Base-by-base conservation (phyloP, 345 rosid species). In the Noccaea bulbosa region DNA sequence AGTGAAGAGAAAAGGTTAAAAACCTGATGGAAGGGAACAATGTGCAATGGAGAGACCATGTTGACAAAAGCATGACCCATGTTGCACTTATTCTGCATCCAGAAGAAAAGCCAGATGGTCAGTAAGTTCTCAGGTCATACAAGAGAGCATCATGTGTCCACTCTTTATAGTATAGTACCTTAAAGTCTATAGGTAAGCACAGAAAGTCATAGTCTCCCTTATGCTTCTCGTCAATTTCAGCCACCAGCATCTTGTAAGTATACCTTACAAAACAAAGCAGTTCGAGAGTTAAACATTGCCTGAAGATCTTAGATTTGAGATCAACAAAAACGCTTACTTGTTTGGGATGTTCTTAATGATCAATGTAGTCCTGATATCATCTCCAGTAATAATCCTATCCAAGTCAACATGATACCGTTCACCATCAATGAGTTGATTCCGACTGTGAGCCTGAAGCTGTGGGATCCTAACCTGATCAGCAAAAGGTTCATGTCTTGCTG, bases 21-120 rank as follows among this genome's bases (percentile, higher is more conserved):
- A 49, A 93, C 98, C 98, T 93, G 80, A 30, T 84, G 88, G 83
- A 94, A 89, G 68, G 99, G 83, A 75, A 91, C 80, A 30, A 94
- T 91, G 81, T 84, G 96, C 11, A 86, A 78, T 22, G 99, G 93
- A 71, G 95, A 91, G 57, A 85, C 71, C 97, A 94, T 86, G 68
- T 94, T 94, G 83, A 91, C 83, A 69, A 94, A 93, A 16, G 99
- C 99, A 37, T 94, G 86, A 34, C 99, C 99, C 83, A 89, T 97
- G 63, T 94, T 94, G 82, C 99, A 94, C 62, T 94, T 94, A 81
- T 94, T 94, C 97, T 94, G 95, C 86, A 86, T 54, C 68, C 49
- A 69, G 1, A 70, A 56, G 8, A 62, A 20, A 69, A 47, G 17
- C 53, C 20, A 53, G 27, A 75, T 45, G 2, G 30, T 69, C 14